These are phyloP conservation scores for Penicillium sp. DNA, from an alignment of 2,329 filamentous ascomycete species.

Conservation along the genomic window DNA sequence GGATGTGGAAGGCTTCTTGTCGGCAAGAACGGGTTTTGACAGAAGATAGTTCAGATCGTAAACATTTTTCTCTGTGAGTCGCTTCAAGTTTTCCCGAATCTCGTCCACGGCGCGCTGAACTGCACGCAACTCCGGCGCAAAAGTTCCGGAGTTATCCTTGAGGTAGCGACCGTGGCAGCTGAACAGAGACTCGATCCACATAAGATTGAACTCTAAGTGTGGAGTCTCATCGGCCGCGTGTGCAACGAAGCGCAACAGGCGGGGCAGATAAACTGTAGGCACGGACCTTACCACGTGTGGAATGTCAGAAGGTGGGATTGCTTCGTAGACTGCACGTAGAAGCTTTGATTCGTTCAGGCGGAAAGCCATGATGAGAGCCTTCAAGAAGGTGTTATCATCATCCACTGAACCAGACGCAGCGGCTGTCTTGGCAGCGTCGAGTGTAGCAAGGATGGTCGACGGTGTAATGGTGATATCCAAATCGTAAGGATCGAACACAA, in stretches of 20 bases:
- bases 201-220: conserved; percentile 87
- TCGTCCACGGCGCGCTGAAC: conserved; percentile 73
- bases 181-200: conserved; percentile 81
- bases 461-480: conserved; percentile 92
- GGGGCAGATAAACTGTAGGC: conserved; percentile 78
- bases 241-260: conserved; percentile 80
- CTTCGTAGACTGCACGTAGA: conserved; percentile 78
- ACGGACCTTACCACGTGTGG: conserved; percentile 70
- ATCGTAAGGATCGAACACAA: conserved; percentile 93
- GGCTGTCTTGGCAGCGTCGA: conserved; percentile 44
- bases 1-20: conserved; percentile 24
- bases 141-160: conserved; percentile 69
- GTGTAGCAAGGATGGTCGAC: conserved; percentile 70
- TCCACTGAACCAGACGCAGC: conserved; percentile 47
- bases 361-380: conserved; percentile 94
- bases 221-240: conserved; percentile 82
- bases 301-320: conserved; percentile 69
- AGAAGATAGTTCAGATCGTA: conserved; percentile 84
- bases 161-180: conserved; percentile 80
- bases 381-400: conserved; percentile 70
- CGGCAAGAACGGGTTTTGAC: conserved; percentile 42
- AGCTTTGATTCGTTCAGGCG: conserved; percentile 81
- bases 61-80: conserved; percentile 77
- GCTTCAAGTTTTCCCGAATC: conserved; percentile 76
- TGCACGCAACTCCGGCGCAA: conserved; percentile 77